Evolutionary conservation across 176 grass and related monocot species (phyloP).

Genomic region (Chrysopogon serrulatus): DNA sequence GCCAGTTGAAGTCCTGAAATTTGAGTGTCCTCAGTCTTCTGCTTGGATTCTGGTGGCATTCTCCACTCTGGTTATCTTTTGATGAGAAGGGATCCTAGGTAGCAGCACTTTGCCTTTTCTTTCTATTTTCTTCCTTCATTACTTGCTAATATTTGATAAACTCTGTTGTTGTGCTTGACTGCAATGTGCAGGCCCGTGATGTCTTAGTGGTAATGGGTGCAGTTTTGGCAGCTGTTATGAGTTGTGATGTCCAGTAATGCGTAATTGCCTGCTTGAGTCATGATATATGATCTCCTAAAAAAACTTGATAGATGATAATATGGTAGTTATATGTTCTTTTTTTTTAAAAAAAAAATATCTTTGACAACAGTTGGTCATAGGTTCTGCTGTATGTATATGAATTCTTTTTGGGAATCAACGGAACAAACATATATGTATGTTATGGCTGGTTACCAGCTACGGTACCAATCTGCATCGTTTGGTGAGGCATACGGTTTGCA

Average conservation of each 20-base stretch:
- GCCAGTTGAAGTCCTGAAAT: background rate
- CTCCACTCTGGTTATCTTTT: background rate
- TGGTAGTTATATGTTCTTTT: too few relatives aligned
- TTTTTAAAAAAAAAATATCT: too few relatives aligned
- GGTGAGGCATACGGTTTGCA: background rate
- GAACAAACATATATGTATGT: background rate
- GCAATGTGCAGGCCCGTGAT: background rate
- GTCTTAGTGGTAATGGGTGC: background rate
- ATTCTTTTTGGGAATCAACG: background rate
- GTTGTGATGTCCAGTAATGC: background rate
- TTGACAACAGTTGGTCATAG: too few relatives aligned
- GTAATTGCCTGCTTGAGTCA: background rate
- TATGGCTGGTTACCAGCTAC: background rate
- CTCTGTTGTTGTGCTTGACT: background rate
- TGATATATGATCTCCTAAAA: too few relatives aligned
- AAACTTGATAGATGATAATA: background rate
- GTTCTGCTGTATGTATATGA: background rate
- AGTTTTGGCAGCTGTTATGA: background rate
- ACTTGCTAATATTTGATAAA: too few relatives aligned
- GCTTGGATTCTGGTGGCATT: background rate
- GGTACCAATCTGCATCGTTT: background rate
- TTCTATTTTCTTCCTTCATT: background rate
- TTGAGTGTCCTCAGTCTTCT: background rate
- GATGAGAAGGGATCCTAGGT: background rate
- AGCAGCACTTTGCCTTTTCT: background rate